Evolutionary conservation across 495 filamentous ascomycete genomes (phyloP), one percentile per base, ranked within the genome.

Genomic region (Apodospora peruviana): DNA sequence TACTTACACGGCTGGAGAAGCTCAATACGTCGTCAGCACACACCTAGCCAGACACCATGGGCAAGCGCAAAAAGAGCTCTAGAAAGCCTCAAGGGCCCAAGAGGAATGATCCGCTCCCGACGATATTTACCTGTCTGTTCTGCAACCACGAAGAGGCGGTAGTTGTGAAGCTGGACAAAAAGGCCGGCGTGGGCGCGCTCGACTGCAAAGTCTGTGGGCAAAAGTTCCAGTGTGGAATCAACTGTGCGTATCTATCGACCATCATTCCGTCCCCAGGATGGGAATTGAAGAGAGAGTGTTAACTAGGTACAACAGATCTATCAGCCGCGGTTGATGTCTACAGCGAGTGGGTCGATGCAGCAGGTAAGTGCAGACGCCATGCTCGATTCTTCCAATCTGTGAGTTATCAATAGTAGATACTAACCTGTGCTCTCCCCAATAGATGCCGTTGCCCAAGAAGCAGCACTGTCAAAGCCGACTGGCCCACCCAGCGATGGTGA

Each of bases 321-420:
- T 91, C 89, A 29, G 85, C 86, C 14, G 77, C 87, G 1, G 89
- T 98, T 23, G 93, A 98, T 59, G 91, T 98, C 14, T 98, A 97
- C 62, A 88, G 88, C 24, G 94, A 96, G 61, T 98, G 93, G 93
- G 86, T 98, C 43, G 93, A 98, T 70, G 93, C 93, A 29, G 96
- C 93, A 63, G 91, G 96, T 73, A 80, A 76, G 59, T 11, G 5
- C 2, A 38, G 7, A 12, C 27, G 5, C 27, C 14, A 18, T 2
- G 4, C 10, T 2, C 5, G 34, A 82, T 86, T 37, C 20, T 7
- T 27, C 24, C 23, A 9, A 12, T 9, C 16, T 12, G 56, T 74
- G 82, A 43, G 51, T 21, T 5, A 17, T 10, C 44, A 9, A 34
- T 19, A 45, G 11, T 10, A 20, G 45, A 27, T n/a, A 36, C 59